Percentiles rank a stretch among this genome's conserved stretches.
These are phyloP conservation scores for Penicillium janthinellum DNA, from an alignment of 2,329 filamentous ascomycete species.

Conservation along the genomic window DNA sequence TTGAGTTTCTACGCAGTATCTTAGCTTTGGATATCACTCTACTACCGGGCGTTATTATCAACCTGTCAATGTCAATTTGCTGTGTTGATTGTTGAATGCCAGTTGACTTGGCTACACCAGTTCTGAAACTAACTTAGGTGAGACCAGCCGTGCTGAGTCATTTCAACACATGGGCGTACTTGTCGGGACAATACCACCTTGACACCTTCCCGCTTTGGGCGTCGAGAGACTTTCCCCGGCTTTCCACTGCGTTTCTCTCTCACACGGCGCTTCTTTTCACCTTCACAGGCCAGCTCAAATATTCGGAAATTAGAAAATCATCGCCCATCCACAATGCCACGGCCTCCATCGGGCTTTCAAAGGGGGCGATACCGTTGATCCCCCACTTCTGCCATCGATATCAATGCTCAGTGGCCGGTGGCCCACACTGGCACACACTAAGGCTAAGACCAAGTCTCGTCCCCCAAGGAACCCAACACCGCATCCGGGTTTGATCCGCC, in stretches of 20 bases:
- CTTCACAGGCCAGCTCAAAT: neutral
- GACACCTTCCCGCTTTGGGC: neutral
- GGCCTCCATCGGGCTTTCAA: neutral
- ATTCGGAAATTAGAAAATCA: neutral
- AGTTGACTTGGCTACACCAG: neutral
- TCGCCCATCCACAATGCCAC: neutral
- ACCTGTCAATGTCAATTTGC: neutral
- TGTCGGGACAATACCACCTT: neutral
- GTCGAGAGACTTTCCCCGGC: no score
- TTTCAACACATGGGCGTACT: neutral
- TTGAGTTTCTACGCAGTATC: no score
- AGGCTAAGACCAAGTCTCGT: neutral
- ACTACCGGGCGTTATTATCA: neutral
- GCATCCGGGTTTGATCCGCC: constrained; percentile 1
- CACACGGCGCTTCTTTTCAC: neutral
- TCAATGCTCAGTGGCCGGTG: neutral
- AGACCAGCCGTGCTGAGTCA: neutral
- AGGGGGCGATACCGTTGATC: neutral
- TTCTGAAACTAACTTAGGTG: neutral
- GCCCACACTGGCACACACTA: neutral
- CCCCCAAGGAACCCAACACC: neutral
- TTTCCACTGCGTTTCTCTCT: neutral
- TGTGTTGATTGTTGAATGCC: neutral
- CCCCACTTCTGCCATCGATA: neutral
- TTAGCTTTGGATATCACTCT: no score